phyloP scores from a whole-genome alignment of 2,329 filamentous ascomycete species.

The Ophiostoma novo-ulmi region DNA sequence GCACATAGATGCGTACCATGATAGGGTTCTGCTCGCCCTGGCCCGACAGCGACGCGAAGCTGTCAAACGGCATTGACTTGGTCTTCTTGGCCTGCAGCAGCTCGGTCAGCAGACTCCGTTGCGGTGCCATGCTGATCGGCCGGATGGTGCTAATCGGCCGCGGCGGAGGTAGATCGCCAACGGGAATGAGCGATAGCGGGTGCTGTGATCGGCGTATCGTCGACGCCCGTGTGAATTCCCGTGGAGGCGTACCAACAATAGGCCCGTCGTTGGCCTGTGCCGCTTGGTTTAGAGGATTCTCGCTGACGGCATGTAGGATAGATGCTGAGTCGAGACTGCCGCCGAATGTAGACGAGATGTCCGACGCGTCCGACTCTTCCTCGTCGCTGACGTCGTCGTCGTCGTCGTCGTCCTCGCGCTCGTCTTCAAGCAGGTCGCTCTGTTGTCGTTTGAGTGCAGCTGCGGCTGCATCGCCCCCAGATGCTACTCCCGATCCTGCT shows the following conservation, averaged over 20 bases:
- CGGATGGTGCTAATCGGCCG: conserved; percentile 60
- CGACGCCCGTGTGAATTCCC: conserved; percentile 56
- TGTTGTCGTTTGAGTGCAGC: conserved; percentile 37
- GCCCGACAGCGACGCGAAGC: conserved; percentile 69
- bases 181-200: conserved; percentile 49
- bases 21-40: conserved; percentile 74
- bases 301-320: conserved; percentile 56
- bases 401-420: conserved; percentile 38
- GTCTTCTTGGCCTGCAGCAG: conserved; percentile 69
- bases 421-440: conserved; percentile 46
- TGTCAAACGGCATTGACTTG: conserved; percentile 66
- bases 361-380: conserved; percentile 55
- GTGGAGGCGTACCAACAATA: conserved; percentile 56
- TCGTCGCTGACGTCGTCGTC: conserved; percentile 33
- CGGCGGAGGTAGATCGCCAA: conserved; percentile 66
- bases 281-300: conserved; percentile 48
- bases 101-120: conserved; percentile 65
- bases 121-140: conserved; percentile 62
- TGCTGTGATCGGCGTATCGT: conserved; percentile 59
- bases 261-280: conserved; percentile 45
- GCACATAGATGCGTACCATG: conserved; percentile 70
- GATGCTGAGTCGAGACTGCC: conserved; percentile 67
- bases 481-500: background rate
- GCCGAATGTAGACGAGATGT: conserved; percentile 60
- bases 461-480: conserved; percentile 21